These are phyloP conservation scores for Naganishia sp. DNA, from an alignment of 1,284 basidiomycete species.

Conservation along the genomic window DNA sequence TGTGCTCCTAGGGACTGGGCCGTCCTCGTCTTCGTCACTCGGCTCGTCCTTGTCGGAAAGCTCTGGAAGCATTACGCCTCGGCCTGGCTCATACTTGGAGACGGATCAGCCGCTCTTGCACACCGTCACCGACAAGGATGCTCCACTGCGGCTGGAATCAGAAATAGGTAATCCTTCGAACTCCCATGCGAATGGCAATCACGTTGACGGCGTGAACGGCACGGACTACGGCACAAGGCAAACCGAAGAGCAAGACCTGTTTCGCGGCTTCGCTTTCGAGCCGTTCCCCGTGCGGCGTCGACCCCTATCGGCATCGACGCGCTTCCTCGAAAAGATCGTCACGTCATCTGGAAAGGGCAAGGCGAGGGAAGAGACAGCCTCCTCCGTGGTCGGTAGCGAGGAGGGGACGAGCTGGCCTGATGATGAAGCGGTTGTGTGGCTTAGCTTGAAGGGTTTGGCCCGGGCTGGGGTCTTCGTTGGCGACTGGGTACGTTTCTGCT, in stretches of 20 bases:
- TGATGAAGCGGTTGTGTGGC: slow-evolving; percentile 45
- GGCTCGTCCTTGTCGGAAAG: slow-evolving; percentile 24
- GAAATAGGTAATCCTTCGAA: too few species aligned
- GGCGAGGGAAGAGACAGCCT: slow-evolving; percentile 35
- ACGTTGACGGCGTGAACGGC: not conserved
- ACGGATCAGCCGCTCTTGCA: slow-evolving; percentile 35
- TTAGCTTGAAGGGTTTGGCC: slow-evolving; percentile 62
- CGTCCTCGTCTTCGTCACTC: slow-evolving; percentile 30
- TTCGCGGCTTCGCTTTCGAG: slow-evolving; percentile 8
- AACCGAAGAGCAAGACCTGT: slow-evolving; percentile 15
- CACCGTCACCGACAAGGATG: slow-evolving; percentile 9
- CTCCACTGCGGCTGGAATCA: too few species aligned
- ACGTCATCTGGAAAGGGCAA: slow-evolving; percentile 31
- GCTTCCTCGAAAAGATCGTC: slow-evolving; percentile 17
- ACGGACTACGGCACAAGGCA: not conserved
- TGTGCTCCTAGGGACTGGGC: not conserved
- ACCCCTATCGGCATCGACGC: slow-evolving; percentile 21
- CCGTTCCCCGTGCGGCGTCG: slow-evolving; percentile 14
- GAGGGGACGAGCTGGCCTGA: slow-evolving; percentile 28
- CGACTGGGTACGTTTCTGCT: slow-evolving; percentile 69
- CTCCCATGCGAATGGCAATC: not conserved
- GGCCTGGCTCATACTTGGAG: slow-evolving; percentile 42
- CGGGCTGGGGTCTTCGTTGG: slow-evolving; percentile 75
- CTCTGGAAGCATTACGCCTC: slow-evolving; percentile 50
- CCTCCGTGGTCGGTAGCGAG: slow-evolving; percentile 26